Conservation (phyloP, 2,329 filamentous ascomycete genomes). For the Penicillium paneum region DNA sequence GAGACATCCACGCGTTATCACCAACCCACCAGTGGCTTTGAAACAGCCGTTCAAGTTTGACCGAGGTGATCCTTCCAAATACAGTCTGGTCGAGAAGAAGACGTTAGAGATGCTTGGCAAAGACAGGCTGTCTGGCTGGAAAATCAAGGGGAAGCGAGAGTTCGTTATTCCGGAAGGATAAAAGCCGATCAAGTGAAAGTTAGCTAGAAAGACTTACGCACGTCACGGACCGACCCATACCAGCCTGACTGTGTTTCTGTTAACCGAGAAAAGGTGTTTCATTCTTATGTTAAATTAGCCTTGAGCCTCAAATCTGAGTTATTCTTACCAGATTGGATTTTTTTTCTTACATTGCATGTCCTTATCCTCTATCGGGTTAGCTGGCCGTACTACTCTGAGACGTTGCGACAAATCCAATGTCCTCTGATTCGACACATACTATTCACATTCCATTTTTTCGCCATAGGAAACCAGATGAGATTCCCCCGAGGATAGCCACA, state of each 20-base stretch:
- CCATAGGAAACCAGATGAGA: constrained; percentile 23
- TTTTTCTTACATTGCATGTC: background rate
- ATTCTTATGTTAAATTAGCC: background rate
- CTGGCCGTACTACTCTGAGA: background rate
- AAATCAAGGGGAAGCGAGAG: constrained; percentile 46
- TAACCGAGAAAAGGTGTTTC: background rate
- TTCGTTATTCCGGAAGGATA: constrained; percentile 44
- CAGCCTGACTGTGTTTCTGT: background rate
- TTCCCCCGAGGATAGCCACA: constrained; percentile 25
- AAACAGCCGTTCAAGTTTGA: constrained; percentile 53
- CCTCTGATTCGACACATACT: background rate
- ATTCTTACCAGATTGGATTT: background rate
- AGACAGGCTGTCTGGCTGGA: constrained; percentile 49
- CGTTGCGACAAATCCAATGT: background rate
- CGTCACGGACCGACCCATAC: background rate
- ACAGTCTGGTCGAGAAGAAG: constrained; percentile 53
- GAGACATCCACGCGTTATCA: constrained; percentile 51
- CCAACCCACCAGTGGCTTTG: constrained; percentile 53
- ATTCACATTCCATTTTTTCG: background rate
- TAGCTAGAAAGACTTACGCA: constrained; percentile 27
- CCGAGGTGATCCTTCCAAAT: constrained; percentile 43
- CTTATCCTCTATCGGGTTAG: background rate
- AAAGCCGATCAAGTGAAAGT: constrained; percentile 37
- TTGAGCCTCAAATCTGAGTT: constrained; percentile 3
- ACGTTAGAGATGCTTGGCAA: constrained; percentile 50